Conservation (phyloP, 495 filamentous ascomycete species). For the Tirmania nivea region DNA sequence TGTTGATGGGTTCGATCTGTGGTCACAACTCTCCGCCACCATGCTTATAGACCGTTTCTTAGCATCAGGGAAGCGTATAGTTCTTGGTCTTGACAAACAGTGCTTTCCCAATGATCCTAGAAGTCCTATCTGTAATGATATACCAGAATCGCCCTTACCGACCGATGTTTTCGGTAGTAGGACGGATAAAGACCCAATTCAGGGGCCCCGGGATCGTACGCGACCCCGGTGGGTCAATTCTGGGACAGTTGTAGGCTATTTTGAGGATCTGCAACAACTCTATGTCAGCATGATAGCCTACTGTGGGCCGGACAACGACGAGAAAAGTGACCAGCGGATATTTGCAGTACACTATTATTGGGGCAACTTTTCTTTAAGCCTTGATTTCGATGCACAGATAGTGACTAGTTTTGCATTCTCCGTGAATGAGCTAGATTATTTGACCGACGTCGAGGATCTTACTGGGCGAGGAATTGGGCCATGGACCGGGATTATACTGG, state of each 20-base stretch:
- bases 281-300: not conserved
- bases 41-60: slow-evolving; percentile 11
- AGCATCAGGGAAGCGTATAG: slow-evolving; percentile 3
- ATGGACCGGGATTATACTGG: not conserved
- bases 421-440: not conserved
- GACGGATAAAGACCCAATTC: not conserved
- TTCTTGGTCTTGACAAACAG: slow-evolving; percentile 8
- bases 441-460: not conserved
- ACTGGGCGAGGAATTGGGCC: not conserved
- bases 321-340: not conserved
- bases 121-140: not conserved
- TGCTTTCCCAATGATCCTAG: slow-evolving; percentile 5
- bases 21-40: slow-evolving; percentile 16
- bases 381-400: not conserved
- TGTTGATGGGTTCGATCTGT: slow-evolving; percentile 16
- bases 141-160: not conserved
- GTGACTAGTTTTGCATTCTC: not conserved
- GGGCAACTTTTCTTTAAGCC: not conserved
- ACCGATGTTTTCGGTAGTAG: not conserved
- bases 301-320: not conserved
- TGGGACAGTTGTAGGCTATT: not conserved
- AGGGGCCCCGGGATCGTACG: not conserved
- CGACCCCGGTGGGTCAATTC: not conserved
- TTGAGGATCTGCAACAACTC: not conserved
- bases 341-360: not conserved